These are phyloP conservation scores for Mycena citricolor DNA, from an alignment of 1,284 basidiomycete species.

Conservation along the genomic window DNA sequence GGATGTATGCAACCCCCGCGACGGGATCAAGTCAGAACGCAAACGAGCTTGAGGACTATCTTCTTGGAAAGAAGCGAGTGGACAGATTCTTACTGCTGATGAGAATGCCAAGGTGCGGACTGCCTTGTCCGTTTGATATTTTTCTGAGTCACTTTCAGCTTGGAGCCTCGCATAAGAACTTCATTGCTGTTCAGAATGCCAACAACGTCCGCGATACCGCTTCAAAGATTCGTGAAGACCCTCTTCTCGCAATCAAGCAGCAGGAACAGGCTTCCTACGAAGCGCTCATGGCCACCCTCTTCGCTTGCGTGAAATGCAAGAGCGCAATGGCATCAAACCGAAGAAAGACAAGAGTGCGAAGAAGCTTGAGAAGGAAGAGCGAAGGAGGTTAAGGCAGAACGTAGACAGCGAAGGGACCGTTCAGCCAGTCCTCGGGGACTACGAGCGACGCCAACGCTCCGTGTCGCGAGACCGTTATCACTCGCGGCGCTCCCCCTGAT, in stretches of 20 bases:
- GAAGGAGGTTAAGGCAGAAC: slow-evolving; percentile 57
- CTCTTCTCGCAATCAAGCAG: slow-evolving; percentile 93
- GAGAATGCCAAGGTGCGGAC: slow-evolving; percentile 79
- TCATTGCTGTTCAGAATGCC: slow-evolving; percentile 91
- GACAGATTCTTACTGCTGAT: slow-evolving; percentile 89
- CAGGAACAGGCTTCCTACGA: slow-evolving; percentile 95
- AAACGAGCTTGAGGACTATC: slow-evolving; percentile 94
- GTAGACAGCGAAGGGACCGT: slow-evolving; percentile 39
- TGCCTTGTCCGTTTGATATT: too few relatives aligned
- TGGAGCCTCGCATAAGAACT: slow-evolving; percentile 83
- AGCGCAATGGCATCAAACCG: slow-evolving; percentile 70
- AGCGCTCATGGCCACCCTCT: slow-evolving; percentile 87
- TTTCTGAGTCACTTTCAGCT: too few relatives aligned
- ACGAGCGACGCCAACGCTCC: slow-evolving; percentile 33
- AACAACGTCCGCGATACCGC: slow-evolving; percentile 89
- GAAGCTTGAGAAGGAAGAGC: slow-evolving; percentile 59
- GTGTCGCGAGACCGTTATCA: slow-evolving; percentile 38
- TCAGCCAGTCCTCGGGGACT: slow-evolving; percentile 38
- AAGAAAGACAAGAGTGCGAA: slow-evolving; percentile 77
- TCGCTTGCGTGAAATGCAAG: slow-evolving; percentile 80
- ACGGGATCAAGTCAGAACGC: slow-evolving; percentile 79
- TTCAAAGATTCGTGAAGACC: slow-evolving; percentile 94
- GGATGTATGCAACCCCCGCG: slow-evolving; percentile 98
- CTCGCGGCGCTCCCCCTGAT: slow-evolving; percentile 38
- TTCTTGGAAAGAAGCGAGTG: slow-evolving; percentile 97